These are phyloP conservation scores for Ambrosiella cleistominuta DNA, from an alignment of 2,329 filamentous ascomycete species.

Conservation along the genomic window DNA sequence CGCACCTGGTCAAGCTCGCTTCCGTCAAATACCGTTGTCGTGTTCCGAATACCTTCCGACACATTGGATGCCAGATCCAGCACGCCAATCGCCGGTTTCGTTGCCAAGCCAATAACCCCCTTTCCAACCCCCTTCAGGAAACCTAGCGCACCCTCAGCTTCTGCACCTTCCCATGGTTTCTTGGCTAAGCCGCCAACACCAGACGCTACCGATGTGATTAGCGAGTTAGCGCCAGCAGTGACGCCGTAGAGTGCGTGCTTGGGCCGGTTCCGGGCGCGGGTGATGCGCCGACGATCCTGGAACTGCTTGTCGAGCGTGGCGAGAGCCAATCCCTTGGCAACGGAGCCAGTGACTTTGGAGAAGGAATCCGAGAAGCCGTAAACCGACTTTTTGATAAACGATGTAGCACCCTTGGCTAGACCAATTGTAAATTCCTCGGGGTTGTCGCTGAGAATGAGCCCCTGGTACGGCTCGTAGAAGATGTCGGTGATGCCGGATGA, in stretches of 20 bases:
- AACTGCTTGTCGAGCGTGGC: conserved; percentile 97
- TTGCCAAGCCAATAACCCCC: conserved; percentile 81
- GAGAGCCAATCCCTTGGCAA: conserved; percentile 89
- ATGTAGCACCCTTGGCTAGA: conserved; percentile 90
- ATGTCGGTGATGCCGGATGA: conserved; percentile 94
- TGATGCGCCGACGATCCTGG: conserved; percentile 88
- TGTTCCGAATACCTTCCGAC: conserved; percentile 94
- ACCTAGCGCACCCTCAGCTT: conserved; percentile 81
- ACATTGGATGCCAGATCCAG: conserved; percentile 95
- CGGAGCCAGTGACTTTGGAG: conserved; percentile 91
- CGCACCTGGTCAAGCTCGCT: conserved; percentile 87
- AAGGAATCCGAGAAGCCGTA: conserved; percentile 96
- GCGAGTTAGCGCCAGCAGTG: conserved; percentile 84
- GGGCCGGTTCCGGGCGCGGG: conserved; percentile 75
- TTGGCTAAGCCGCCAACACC: conserved; percentile 85
- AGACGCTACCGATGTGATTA: conserved; percentile 80
- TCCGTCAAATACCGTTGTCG: conserved; percentile 92
- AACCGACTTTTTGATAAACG: conserved; percentile 96
- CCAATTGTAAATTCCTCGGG: conserved; percentile 90
- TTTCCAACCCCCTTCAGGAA: conserved; percentile 98
- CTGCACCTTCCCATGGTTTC: conserved; percentile 86
- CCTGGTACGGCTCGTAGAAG: conserved; percentile 98
- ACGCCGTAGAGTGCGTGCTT: conserved; percentile 97
- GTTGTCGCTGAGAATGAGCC: conserved; percentile 85
- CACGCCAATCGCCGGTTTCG: conserved; percentile 90